These are phyloP conservation scores for Linum lewisii DNA, from an alignment of 345 rosid species.

Conservation along the genomic window DNA sequence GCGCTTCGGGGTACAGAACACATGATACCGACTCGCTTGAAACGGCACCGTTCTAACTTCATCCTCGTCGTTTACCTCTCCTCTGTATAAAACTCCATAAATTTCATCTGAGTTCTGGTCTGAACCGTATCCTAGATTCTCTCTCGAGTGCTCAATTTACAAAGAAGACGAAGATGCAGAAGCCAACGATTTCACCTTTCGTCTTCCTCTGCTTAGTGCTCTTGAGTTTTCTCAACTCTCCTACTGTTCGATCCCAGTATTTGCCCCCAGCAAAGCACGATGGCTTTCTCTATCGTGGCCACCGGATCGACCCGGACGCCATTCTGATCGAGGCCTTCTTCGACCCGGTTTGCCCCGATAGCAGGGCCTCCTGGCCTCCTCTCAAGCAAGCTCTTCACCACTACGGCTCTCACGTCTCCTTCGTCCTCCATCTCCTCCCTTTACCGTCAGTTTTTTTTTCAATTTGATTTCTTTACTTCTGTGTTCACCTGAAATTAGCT, in stretches of 20 bases:
- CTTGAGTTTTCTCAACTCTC: conserved; percentile 6
- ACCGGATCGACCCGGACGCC: conserved; percentile 28
- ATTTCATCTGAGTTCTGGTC: too few relatives aligned
- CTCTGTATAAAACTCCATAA: too few relatives aligned
- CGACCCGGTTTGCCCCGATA: conserved; percentile 89
- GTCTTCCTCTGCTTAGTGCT: conserved; percentile 14
- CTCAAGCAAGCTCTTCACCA: conserved; percentile 48
- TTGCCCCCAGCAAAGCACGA: conserved; percentile 69
- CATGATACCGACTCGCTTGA: too few relatives aligned
- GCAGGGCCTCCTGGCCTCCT: conserved; percentile 78
- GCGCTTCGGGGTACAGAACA: too few relatives aligned
- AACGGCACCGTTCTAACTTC: too few relatives aligned
- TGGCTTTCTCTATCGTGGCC: conserved; percentile 49
- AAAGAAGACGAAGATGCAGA: conserved; percentile 4
- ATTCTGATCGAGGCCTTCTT: conserved; percentile 67
- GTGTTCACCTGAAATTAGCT: too few relatives aligned
- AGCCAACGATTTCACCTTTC: neutral
- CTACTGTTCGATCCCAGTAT: conserved; percentile 31
- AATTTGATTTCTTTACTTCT: neutral
- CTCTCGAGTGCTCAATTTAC: too few relatives aligned
- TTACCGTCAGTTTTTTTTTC: conserved; percentile 52
- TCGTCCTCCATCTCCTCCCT: conserved; percentile 68
- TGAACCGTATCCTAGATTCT: too few relatives aligned
- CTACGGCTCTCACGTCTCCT: conserved; percentile 56
- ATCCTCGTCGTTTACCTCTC: too few relatives aligned